Evolutionary conservation across 257 asterid species (phyloP).

Genomic region (Jasminum sambac): DNA sequence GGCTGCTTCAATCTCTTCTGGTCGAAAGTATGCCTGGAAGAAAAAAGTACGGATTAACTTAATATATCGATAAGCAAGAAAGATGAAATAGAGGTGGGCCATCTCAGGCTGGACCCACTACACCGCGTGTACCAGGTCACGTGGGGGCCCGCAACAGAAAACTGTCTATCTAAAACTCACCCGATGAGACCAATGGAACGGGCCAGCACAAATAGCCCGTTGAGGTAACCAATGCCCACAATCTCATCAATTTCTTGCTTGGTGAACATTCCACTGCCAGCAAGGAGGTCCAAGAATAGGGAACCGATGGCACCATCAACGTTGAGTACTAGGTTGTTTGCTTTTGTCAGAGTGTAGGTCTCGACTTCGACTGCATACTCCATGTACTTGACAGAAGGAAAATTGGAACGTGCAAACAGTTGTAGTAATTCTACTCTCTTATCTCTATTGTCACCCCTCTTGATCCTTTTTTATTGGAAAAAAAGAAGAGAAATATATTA

Average conservation of each 20-base stretch:
- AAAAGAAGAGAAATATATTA: slow-evolving; percentile 8
- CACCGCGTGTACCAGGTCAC: not conserved
- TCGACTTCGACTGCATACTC: slow-evolving; percentile 98
- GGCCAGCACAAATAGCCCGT: slow-evolving; percentile 95
- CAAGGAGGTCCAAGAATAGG: slow-evolving; percentile 96
- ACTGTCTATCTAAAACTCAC: slow-evolving; percentile 42
- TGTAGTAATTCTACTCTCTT: slow-evolving; percentile 94
- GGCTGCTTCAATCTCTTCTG: slow-evolving; percentile 99
- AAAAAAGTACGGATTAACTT: slow-evolving; percentile 4
- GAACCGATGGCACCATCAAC: slow-evolving; percentile 99
- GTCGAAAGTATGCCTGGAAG: slow-evolving; percentile 91
- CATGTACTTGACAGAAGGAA: slow-evolving; percentile 97
- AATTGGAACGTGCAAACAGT: slow-evolving; percentile 75
- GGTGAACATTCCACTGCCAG: slow-evolving; percentile 99
- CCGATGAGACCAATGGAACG: slow-evolving; percentile 99
- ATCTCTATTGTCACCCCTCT: slow-evolving; percentile 99
- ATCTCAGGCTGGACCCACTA: not conserved
- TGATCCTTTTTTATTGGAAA: slow-evolving; percentile 53
- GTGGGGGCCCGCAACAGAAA: not conserved
- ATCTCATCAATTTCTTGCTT: slow-evolving; percentile 94
- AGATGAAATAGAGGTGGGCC: not conserved
- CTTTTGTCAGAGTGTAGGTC: slow-evolving; percentile 88
- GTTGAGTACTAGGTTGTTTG: slow-evolving; percentile 92
- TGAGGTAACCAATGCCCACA: slow-evolving; percentile 87
- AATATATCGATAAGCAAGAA: slow-evolving; percentile 7